Percentiles rank a stretch among this genome's conserved stretches.
These are phyloP conservation scores for Zhuliangozyma blackwelliae DNA, from an alignment of 1,139 yeast species.

Conservation along the genomic window DNA sequence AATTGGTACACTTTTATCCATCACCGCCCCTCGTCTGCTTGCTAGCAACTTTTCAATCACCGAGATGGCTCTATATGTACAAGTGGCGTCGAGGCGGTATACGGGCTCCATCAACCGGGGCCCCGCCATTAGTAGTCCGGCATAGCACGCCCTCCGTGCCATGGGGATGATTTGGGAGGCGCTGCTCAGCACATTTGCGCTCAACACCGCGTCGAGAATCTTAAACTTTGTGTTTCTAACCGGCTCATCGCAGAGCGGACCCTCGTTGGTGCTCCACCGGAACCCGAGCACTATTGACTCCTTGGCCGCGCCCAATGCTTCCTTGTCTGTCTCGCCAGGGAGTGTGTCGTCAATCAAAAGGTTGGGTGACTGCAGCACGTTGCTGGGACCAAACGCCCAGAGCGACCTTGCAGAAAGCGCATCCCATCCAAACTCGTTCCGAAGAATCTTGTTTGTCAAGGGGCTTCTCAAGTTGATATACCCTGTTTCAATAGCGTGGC, in stretches of 20 bases:
- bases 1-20: constrained; percentile 50
- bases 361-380: constrained; percentile 44
- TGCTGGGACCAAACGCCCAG: constrained; percentile 75
- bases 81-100: constrained; percentile 58
- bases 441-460: constrained; percentile 43
- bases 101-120: constrained; percentile 85
- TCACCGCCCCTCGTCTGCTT: constrained; percentile 55
- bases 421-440: constrained; percentile 72
- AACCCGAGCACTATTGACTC: constrained; percentile 71
- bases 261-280: constrained; percentile 78
- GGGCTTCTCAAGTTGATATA: constrained; percentile 36
- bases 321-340: constrained; percentile 61
- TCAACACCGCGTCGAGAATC: constrained; percentile 57
- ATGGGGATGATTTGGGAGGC: constrained; percentile 81
- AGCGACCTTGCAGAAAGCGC: constrained; percentile 76
- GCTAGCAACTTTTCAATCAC: constrained; percentile 49
- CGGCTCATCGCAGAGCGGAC: constrained; percentile 87
- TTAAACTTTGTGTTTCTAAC: constrained; percentile 69
- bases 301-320: constrained; percentile 41
- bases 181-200: constrained; percentile 42
- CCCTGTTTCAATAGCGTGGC: constrained; percentile 55
- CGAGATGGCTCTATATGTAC: constrained; percentile 43
- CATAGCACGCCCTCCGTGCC: constrained; percentile 78
- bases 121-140: constrained; percentile 72
- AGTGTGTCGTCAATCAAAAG: constrained; percentile 74